Base-by-base conservation (phyloP, 2,329 filamentous ascomycete genomes). In the Phaeosphaeriaceae sp. region DNA sequence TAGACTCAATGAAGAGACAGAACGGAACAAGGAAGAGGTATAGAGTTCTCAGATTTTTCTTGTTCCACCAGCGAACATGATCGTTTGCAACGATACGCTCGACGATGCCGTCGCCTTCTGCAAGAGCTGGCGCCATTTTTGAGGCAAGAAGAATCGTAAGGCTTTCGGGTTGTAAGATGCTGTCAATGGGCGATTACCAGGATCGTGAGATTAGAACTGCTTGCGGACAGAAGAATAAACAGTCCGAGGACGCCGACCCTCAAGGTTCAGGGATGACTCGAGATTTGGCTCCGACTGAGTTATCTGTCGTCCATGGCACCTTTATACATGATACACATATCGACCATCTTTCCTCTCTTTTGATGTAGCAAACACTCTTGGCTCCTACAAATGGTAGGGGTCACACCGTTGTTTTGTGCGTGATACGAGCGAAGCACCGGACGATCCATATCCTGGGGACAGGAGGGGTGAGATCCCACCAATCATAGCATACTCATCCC, bases 1-100 rank as follows among this genome's bases (percentile, higher is more conserved):
- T 88, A 67, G 86, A 86, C 75, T 89, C 87, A 57, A 89, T 86
- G 49, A 86, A 86, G 78, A 88, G 85, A 70, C 84, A 87, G 46
- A 84, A 85, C 22, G 85, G 85, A 58, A 89, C 85, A 51, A 89
- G 80, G 59, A 86, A 74, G 7, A 88, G 70, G 67, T 89, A 89
- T 40, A 89, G 78, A 19, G 69, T 70, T 54, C 86, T 80, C 42
- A 89, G 76, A 63, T 89, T 88, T 0, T 83, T 84, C 73, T 89
- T 89, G 67, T 80, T 81, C 77, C 83, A 88, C 85, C 85, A 88
- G 56, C 76, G 75, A 30, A 78, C 77, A 32, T 74, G 73, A 59
- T 83, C 81, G 13, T 75, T 72, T 2, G 61, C 65, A 40, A 75
- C 59, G 3, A 77, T 49, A 2, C 60, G 59, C 55, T 79, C 77